Evolutionary conservation across 768 basidiomycete genomes (phyloP), one percentile per base, ranked within the genome.

Genomic region (Pisolithus microcarpus): DNA sequence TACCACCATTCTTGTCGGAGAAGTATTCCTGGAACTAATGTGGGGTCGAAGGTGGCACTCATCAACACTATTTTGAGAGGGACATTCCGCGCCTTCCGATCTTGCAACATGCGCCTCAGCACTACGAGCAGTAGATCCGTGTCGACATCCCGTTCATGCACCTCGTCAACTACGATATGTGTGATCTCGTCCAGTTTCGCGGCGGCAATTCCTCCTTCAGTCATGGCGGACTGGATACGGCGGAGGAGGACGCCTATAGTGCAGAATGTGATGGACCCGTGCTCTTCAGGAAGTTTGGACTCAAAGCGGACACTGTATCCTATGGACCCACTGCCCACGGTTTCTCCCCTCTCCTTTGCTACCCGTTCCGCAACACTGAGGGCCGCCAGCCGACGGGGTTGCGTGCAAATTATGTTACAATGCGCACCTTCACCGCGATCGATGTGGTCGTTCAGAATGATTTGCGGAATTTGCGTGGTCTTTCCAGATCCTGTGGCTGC

Each of bases 261-360:
- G 70, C 90, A 94, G 68, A 93, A 97, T 2, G 90, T 89, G 64
- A 96, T 78, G 34, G 82, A 85, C 2, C 93, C 94, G 65, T 92
- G 77, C 13, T 79, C 77, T 56, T 87, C 77, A 11, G 94, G 92
- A 1, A 78, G 70, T 59, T 84, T 88, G 43, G 80, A 70, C 56
- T 96, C 93, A 63, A 96, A 95, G 19, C 94, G 84, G 42, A 96
- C 91, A 61, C 91, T 89, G 64, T 95, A 96, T 3, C 94, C 94
- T 39, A 97, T 78, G 8, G 83, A 79, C 6, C 72, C 66, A 26
- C 65, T 66, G 9, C 94, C 94, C 5, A 86, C 53, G 0, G 57
- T 47, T 63, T 93, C 84, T 3, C 85, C 88, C 49, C 94, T 75
- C 68, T 98, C 94, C 58, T 84, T 87, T 13, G 94, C 84, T 3